phyloP scores from a whole-genome alignment of 2,329 filamentous ascomycete genomes.

The Cladosporium sp. region DNA sequence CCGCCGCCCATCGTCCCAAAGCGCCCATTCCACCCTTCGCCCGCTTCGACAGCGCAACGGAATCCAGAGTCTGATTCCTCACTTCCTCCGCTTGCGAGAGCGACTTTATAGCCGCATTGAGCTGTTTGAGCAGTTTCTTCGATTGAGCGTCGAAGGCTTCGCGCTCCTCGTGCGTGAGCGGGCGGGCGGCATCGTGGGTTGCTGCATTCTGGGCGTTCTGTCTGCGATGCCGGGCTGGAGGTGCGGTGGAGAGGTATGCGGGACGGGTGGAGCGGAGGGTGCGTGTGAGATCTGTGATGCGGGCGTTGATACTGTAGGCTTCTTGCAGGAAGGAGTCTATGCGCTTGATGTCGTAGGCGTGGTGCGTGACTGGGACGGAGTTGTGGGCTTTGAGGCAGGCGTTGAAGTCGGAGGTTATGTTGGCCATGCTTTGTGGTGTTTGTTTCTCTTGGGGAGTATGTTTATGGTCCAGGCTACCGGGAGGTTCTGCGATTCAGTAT shows the following conservation, averaged over 20 bases:
- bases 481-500: background rate
- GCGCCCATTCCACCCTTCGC: constrained; percentile 62
- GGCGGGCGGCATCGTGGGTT: constrained; percentile 38
- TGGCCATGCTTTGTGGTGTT: constrained; percentile 38
- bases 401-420: constrained; percentile 70
- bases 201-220: constrained; percentile 24
- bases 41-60: constrained; percentile 70
- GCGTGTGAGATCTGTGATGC: constrained; percentile 75
- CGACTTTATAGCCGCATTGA: constrained; percentile 76
- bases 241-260: constrained; percentile 83
- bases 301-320: constrained; percentile 87
- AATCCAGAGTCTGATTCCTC: constrained; percentile 72
- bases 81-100: constrained; percentile 81
- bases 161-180: constrained; percentile 77
- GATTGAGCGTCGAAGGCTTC: constrained; percentile 86
- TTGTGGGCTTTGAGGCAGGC: constrained; percentile 54
- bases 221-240: constrained; percentile 53
- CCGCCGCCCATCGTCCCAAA: constrained; percentile 68
- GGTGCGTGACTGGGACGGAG: background rate
- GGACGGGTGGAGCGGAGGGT: constrained; percentile 83
- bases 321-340: constrained; percentile 90
- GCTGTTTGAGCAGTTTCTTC: constrained; percentile 78
- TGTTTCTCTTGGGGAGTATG: background rate
- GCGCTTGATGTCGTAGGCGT: constrained; percentile 38
- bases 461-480: background rate